Conservation (phyloP, 2,329 filamentous ascomycete species). For the Cercospora beticola region DNA sequence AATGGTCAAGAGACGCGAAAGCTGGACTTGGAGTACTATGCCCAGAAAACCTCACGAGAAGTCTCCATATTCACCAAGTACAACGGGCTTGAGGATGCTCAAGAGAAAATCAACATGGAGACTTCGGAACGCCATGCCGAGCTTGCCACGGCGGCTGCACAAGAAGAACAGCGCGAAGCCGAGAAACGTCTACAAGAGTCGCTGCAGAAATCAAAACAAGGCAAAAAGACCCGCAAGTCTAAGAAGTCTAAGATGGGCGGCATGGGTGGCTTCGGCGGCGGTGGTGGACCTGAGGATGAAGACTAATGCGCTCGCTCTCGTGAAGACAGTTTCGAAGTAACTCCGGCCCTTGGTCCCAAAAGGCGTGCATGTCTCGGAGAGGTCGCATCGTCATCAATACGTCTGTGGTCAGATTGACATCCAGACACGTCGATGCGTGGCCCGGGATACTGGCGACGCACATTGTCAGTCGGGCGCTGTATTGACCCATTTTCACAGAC, state of each 20-base stretch:
- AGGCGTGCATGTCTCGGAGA: not conserved
- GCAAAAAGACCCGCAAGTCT: conserved; percentile 37
- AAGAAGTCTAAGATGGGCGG: conserved; percentile 29
- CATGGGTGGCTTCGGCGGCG: conserved; percentile 22
- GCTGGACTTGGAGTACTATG: conserved; percentile 45
- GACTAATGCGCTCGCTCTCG: not conserved
- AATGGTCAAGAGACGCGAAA: conserved; percentile 43
- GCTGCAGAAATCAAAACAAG: conserved; percentile 32
- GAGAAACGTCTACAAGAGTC: conserved; percentile 37
- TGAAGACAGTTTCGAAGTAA: not conserved
- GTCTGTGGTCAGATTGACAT: not conserved
- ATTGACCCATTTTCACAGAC: not conserved
- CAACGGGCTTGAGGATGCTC: conserved; percentile 36
- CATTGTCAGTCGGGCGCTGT: not conserved
- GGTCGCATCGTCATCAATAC: not conserved
- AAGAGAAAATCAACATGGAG: conserved; percentile 36
- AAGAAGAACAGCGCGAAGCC: conserved; percentile 38
- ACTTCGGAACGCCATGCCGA: conserved; percentile 36
- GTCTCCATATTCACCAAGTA: conserved; percentile 41
- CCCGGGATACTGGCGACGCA: not conserved
- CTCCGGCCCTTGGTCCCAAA: not conserved
- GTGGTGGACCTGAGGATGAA: conserved; percentile 26
- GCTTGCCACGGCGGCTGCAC: conserved; percentile 37
- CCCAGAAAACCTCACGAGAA: conserved; percentile 40
- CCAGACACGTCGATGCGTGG: not conserved